Conservation (phyloP, 148 eudicot genomes). For the Heliamphora exappendiculata region DNA sequence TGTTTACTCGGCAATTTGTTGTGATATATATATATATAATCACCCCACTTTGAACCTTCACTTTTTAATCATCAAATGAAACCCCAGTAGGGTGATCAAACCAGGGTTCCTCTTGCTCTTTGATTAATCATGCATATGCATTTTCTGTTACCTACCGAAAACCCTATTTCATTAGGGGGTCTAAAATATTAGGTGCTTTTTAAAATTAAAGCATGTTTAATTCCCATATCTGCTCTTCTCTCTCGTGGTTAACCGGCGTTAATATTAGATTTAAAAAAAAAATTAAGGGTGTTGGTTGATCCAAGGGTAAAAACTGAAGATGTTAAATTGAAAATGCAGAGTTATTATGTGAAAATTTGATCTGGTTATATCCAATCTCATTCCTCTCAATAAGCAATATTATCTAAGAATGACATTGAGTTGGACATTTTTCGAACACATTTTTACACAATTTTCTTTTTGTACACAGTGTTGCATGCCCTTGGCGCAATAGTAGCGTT, state of each 20-base stretch:
- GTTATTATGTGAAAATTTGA: no score
- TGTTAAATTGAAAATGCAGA: slow-evolving; percentile 10
- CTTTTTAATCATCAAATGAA: slow-evolving; percentile 9
- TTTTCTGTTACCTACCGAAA: neutral
- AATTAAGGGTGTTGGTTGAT: neutral
- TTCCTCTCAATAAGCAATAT: no score
- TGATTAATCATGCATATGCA: neutral
- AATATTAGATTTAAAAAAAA: neutral
- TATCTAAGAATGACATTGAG: no score
- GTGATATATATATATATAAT: no score
- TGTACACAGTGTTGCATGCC: no score
- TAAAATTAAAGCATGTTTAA: neutral
- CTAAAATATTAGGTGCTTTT: neutral
- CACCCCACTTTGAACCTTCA: slow-evolving; percentile 21
- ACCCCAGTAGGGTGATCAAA: slow-evolving; percentile 19
- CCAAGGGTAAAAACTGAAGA: neutral
- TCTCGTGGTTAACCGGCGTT: neutral
- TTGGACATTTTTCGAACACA: no score
- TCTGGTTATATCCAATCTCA: no score
- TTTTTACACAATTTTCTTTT: no score
- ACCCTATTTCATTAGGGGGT: neutral
- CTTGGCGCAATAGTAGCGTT: no score
- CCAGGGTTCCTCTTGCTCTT: slow-evolving; percentile 18
- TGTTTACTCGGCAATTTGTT: no score
- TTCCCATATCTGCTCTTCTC: neutral